A percentile compares a stretch with the other conserved stretches of the same genome.
Evolutionary conservation across 805 yeast genomes (phyloP).

Genomic region (Metschnikowia noctiluminum): DNA sequence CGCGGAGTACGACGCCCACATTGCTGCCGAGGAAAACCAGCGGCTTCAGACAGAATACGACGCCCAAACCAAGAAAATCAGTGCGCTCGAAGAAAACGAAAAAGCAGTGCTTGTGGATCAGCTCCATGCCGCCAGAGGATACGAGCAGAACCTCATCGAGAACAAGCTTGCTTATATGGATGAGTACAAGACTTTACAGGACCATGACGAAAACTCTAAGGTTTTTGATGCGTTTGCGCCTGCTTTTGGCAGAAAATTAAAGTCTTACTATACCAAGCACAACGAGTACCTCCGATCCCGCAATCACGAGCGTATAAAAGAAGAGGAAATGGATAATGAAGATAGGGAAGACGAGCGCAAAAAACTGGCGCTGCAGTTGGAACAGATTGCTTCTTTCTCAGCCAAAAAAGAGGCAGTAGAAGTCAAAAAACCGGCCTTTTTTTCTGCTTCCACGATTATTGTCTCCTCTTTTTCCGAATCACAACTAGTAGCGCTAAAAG

Average conservation of each 20-base stretch:
- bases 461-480: constrained; percentile 4
- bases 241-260: constrained; percentile 11
- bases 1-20: constrained; percentile 28
- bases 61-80: constrained; percentile 8
- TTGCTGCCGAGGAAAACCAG: constrained; percentile 2
- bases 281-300: constrained; percentile 43
- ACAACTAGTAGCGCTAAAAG: constrained; percentile 23
- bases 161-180: constrained; percentile 33
- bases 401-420: background rate
- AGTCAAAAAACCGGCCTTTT: background rate
- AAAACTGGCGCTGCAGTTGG: background rate
- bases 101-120: constrained; percentile 21
- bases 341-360: constrained; percentile 38
- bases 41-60: constrained; percentile 24
- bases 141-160: constrained; percentile 39
- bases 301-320: constrained; percentile 33
- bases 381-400: background rate
- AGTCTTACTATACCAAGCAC: constrained; percentile 40
- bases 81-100: constrained; percentile 18
- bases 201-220: constrained; percentile 14
- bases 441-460: background rate
- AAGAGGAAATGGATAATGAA: constrained; percentile 39
- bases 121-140: constrained; percentile 23
- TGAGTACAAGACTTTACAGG: constrained; percentile 26
- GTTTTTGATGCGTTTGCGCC: background rate